phyloP scores from a whole-genome alignment of 2,329 filamentous ascomycete genomes.

The Periconia digitata region DNA sequence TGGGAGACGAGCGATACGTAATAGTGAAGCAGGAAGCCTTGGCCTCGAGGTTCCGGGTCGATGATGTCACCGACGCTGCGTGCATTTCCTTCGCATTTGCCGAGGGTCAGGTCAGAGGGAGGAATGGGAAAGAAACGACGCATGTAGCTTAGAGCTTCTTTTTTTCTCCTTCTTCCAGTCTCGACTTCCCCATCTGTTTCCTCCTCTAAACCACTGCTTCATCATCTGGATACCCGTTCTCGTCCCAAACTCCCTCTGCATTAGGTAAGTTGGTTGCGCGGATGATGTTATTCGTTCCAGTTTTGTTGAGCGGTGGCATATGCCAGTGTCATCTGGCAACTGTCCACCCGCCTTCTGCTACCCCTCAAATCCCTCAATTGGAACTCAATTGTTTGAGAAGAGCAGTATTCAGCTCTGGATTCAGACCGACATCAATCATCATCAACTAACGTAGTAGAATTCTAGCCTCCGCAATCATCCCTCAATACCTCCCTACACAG shows the following conservation, averaged over 20 bases:
- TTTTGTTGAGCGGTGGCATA: too few species aligned
- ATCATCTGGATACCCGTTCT: not conserved
- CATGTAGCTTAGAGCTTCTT: not conserved
- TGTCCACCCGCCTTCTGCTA: too few species aligned
- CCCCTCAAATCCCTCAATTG: not conserved
- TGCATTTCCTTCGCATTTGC: not conserved
- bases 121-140: not conserved
- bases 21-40: too few species aligned
- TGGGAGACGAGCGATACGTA: not conserved
- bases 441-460: not conserved
- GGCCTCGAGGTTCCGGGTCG: not conserved
- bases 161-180: not conserved
- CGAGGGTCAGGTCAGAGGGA: too few species aligned
- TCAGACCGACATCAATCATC: not conserved
- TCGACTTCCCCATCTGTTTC: not conserved
- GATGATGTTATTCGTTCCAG: too few species aligned
- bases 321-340: too few species aligned
- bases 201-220: too few species aligned
- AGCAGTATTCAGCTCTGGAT: not conserved
- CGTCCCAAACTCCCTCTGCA: not conserved
- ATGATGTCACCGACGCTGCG: not conserved
- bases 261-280: not conserved
- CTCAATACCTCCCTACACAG: too few species aligned
- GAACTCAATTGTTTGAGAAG: not conserved
- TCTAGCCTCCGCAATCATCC: too few species aligned